These are phyloP conservation scores for Centrapalus pauciflorus DNA, from an alignment of 129 eudicot species.

Conservation along the genomic window DNA sequence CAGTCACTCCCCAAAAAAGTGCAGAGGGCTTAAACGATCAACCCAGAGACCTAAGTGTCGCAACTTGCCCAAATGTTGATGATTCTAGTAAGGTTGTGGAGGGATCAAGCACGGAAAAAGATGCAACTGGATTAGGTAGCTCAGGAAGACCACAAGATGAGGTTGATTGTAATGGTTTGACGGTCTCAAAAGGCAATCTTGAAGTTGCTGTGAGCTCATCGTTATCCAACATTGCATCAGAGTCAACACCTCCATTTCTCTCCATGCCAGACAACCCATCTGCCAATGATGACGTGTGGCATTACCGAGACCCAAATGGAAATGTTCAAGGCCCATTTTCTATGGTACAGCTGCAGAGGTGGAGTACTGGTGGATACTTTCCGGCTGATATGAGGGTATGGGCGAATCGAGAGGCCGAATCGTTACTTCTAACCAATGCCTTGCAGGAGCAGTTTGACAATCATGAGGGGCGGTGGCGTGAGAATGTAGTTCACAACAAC, in stretches of 20 bases:
- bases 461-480: slow-evolving; percentile 6
- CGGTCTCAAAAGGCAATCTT: slow-evolving; percentile 17
- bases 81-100: slow-evolving; percentile 25
- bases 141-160: slow-evolving; percentile 29
- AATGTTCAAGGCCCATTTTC: slow-evolving; percentile 90
- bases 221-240: slow-evolving; percentile 33
- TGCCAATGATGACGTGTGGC: slow-evolving; percentile 54
- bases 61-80: slow-evolving; percentile 32
- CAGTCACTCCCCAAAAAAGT: slow-evolving; percentile 37
- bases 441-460: slow-evolving; percentile 44
- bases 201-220: slow-evolving; percentile 37
- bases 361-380: slow-evolving; percentile 78
- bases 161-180: slow-evolving; percentile 20
- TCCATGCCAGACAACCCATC: slow-evolving; percentile 29
- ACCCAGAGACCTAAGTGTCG: slow-evolving; percentile 18
- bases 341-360: slow-evolving; percentile 74
- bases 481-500: slow-evolving; percentile 6
- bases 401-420: slow-evolving; percentile 57
- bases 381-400: slow-evolving; percentile 85
- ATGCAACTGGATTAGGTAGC: slow-evolving; percentile 26
- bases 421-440: slow-evolving; percentile 60
- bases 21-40: slow-evolving; percentile 25
- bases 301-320: slow-evolving; percentile 86
- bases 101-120: slow-evolving; percentile 25
- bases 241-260: slow-evolving; percentile 32